Conservation (phyloP, 2,329 filamentous ascomycete genomes). For the Fusarium piperis region DNA sequence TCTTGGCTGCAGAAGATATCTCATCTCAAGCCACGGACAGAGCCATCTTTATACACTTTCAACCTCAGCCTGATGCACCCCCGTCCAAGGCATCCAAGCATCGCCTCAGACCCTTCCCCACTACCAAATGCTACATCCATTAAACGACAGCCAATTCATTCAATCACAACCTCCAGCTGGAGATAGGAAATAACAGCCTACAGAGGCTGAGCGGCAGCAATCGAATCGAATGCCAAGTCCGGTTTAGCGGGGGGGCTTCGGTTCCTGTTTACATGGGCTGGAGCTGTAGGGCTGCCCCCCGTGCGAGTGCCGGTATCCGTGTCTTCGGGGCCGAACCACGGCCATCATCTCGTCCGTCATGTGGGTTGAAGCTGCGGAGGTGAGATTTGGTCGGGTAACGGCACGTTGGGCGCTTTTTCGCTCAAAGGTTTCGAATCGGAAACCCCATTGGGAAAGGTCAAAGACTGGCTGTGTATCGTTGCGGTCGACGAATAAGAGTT, state of each 20-base stretch:
- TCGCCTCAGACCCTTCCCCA: slow-evolving; percentile 2
- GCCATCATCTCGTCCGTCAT: neutral
- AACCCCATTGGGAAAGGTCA: neutral
- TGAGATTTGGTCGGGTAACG: neutral
- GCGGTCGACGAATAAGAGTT: neutral
- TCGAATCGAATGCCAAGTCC: slow-evolving; percentile 23
- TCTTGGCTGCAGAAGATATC: neutral
- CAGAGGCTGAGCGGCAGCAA: neutral
- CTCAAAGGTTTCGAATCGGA: neutral
- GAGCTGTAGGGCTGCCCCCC: slow-evolving; percentile 25
- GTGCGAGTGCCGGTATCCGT: slow-evolving; percentile 2
- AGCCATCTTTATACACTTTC: slow-evolving; percentile 25
- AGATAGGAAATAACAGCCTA: neutral
- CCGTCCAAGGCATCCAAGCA: slow-evolving; percentile 18
- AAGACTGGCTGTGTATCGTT: neutral
- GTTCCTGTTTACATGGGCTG: neutral
- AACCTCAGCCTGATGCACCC: neutral
- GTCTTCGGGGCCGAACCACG: slow-evolving; percentile 3
- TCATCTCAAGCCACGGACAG: neutral
- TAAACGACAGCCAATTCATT: neutral
- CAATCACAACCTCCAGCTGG: neutral
- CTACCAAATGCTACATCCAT: neutral
- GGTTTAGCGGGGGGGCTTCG: slow-evolving; percentile 20
- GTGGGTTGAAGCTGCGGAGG: neutral
- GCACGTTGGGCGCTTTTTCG: neutral